Evolutionary conservation across 768 basidiomycete genomes (phyloP), one percentile per base, ranked within the genome.

Genomic region (Russula sp.): DNA sequence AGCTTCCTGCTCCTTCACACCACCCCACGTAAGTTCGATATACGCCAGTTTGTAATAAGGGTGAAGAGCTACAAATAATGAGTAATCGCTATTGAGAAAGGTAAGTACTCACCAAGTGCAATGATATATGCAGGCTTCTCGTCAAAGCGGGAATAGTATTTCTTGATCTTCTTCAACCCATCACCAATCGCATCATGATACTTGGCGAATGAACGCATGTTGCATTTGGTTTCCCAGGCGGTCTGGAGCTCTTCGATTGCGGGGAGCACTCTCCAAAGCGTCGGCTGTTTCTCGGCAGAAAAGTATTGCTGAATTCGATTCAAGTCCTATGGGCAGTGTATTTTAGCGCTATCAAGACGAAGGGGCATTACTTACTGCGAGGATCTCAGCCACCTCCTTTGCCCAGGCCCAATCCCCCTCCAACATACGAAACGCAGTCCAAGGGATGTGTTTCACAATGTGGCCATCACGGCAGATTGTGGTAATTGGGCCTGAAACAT

Each of bases 21-120:
- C 66, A 2, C 74, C 73, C 74, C 74, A 75, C 14, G 37, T 18
- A 0, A 42, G 8, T 45, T 69, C 18, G 3, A 72, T 71, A 57
- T 73, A 75, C 0, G 44, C 27, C 0, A 74, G 62, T 20, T 75
- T 75, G 63, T 69, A 75, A 55, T 74, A 76, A 0, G 70, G 74
- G 42, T 75, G 72, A 3, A 59, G 49, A 0, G 13, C 57, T 59
- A 47, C 3, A 31, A 1, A 7, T 3, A 7, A 22, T 22, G 22
- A 22, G 22, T 22, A 22, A 22, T 22, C 22, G 2, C 22, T 22
- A 22, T 22, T 22, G 22, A 22, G 22, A 22, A 22, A 22, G 22
- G 22, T 22, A 22, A 22, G 22, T 7, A 70, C 61, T 31, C 62
- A 76, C 74, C 54, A 0, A 75, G 62, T 1, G 70, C 65, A 0